These are phyloP conservation scores for Chenopodium formosanum DNA, from an alignment of 148 eudicot species.

Conservation along the genomic window DNA sequence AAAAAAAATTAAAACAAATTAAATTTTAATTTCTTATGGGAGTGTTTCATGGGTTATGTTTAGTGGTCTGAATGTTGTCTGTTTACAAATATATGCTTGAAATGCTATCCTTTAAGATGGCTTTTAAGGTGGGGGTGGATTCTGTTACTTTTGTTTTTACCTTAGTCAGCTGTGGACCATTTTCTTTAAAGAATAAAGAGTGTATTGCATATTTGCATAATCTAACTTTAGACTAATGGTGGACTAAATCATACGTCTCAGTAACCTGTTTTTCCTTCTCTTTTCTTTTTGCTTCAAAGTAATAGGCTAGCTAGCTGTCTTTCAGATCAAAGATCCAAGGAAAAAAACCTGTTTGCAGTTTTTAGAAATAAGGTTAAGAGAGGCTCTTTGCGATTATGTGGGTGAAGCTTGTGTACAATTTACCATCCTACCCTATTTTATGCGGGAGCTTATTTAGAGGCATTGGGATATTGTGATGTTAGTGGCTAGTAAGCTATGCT, in stretches of 20 bases:
- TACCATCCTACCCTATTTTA: not conserved
- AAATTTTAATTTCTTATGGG: no score
- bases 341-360: not conserved
- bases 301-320: not conserved
- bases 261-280: not conserved
- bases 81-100: no score
- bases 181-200: not conserved
- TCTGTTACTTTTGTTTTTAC: not conserved
- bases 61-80: no score
- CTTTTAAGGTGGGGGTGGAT: not conserved
- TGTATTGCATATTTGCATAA: not conserved
- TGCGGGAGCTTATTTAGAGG: not conserved
- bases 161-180: not conserved
- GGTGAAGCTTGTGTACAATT: not conserved
- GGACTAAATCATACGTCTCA: not conserved
- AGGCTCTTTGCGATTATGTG: not conserved
- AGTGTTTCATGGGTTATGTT: no score
- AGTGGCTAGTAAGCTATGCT: not conserved
- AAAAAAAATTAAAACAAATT: no score
- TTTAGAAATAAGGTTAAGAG: not conserved
- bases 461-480: not conserved
- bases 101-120: no score
- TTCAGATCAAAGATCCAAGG: not conserved
- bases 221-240: not conserved
- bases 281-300: not conserved